phyloP scores from a whole-genome alignment of 495 filamentous ascomycete species.

The Terfezia boudieri region DNA sequence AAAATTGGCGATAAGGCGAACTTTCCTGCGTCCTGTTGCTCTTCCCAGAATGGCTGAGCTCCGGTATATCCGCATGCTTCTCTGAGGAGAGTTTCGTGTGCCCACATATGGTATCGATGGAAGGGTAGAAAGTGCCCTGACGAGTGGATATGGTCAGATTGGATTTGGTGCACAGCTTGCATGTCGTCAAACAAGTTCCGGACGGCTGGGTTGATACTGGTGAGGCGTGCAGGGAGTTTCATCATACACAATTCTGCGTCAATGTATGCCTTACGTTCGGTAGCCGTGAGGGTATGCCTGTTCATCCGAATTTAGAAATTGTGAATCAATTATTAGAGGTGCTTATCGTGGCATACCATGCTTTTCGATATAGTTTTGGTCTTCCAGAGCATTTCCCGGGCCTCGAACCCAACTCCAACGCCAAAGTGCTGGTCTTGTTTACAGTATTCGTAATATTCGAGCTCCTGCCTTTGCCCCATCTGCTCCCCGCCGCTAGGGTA shows the following conservation, averaged over 20 bases:
- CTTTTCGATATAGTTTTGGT: not conserved
- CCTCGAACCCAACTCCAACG: not conserved
- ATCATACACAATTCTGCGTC: not conserved
- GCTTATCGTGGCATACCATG: not conserved
- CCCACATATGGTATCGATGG: conserved; percentile 20
- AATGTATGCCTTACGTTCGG: conserved; percentile 1
- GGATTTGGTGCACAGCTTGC: conserved; percentile 10
- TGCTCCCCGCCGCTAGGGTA: not conserved
- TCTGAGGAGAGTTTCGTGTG: conserved; percentile 17
- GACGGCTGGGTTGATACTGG: not conserved
- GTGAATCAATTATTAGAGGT: not conserved
- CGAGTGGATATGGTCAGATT: conserved; percentile 9
- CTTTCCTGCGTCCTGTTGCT: conserved; percentile 8
- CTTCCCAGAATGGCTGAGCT: conserved; percentile 18
- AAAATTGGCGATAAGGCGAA: conserved; percentile 6
- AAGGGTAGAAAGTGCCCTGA: conserved; percentile 18
- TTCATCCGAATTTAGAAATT: not conserved
- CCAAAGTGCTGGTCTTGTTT: too few relatives aligned
- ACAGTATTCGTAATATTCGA: too few relatives aligned
- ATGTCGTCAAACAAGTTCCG: conserved; percentile 25
- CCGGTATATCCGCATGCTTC: conserved; percentile 18
- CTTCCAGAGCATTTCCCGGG: not conserved
- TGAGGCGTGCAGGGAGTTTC: not conserved
- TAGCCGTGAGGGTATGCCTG: not conserved
- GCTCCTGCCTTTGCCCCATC: not conserved